These are phyloP conservation scores for Sequoia sempervirens DNA, from an alignment of 75 land plant genomes.

Conservation along the genomic window DNA sequence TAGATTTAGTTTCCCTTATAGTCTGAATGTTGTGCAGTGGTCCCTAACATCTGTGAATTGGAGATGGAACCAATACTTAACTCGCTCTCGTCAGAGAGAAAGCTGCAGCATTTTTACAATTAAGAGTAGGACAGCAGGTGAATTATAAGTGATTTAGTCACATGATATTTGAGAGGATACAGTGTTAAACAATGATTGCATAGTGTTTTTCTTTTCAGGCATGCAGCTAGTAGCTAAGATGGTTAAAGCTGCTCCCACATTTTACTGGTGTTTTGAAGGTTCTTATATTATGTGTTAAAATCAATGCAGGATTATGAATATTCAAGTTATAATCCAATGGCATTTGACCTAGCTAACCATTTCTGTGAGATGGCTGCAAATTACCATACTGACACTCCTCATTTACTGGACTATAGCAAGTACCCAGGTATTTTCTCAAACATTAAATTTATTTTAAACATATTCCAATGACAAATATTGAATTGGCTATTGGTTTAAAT, in stretches of 20 bases:
- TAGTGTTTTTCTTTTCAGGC: not conserved
- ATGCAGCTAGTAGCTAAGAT: not conserved
- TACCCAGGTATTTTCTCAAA: conserved; percentile 59
- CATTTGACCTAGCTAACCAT: conserved; percentile 93
- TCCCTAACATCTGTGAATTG: conserved; percentile 9
- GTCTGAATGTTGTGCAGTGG: conserved; percentile 14
- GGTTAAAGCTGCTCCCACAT: not conserved
- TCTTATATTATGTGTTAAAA: not conserved
- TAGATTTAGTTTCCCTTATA: conserved; percentile 16
- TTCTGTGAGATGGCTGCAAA: conserved; percentile 98
- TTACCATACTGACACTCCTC: conserved; percentile 86
- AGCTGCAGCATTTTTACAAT: conserved; percentile 14
- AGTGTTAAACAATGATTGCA: not conserved
- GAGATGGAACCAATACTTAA: conserved; percentile 7
- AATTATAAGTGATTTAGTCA: not conserved
- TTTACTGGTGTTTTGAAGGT: not conserved
- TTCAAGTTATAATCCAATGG: conserved; percentile 81
- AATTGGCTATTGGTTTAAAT: not conserved
- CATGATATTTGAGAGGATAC: conserved; percentile 12
- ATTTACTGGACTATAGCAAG: conserved; percentile 62
- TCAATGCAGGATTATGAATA: conserved; percentile 86
- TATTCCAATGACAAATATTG: not conserved
- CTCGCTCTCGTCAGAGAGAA: conserved; percentile 9
- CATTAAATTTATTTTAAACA: not conserved
- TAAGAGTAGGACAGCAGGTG: conserved; percentile 9